phyloP scores from a whole-genome alignment of 2,329 filamentous ascomycete species.

The Achaetomium macrosporum region DNA sequence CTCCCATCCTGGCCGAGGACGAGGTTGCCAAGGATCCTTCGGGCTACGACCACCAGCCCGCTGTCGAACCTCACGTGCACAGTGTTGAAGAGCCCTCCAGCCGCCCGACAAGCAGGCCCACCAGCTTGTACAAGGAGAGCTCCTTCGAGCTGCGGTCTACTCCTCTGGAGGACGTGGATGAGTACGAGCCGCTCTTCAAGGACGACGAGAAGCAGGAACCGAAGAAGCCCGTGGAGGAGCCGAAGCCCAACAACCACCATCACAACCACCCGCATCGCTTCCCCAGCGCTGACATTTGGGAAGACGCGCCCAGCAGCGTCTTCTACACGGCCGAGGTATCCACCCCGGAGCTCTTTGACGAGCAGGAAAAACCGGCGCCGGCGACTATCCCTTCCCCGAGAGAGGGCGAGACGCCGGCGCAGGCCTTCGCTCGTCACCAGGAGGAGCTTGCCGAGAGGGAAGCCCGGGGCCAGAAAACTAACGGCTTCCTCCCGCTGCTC shows the following conservation, averaged over 20 bases:
- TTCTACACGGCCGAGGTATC: constrained; percentile 76
- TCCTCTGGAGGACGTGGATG: constrained; percentile 79
- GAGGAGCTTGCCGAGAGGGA: constrained; percentile 60
- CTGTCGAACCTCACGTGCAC: constrained; percentile 65
- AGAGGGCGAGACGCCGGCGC: constrained; percentile 51
- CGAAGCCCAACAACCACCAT: constrained; percentile 36
- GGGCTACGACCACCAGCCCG: constrained; percentile 66
- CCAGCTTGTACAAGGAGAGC: constrained; percentile 54
- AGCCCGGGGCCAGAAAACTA: constrained; percentile 32
- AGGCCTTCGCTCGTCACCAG: constrained; percentile 60
- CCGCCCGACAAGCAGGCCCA: constrained; percentile 58
- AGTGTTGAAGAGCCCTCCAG: constrained; percentile 55
- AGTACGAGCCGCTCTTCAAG: constrained; percentile 92
- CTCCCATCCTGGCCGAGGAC: constrained; percentile 83
- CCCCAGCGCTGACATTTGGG: constrained; percentile 94
- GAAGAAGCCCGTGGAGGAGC: constrained; percentile 34
- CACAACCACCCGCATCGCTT: constrained; percentile 62
- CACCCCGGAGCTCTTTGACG: constrained; percentile 58
- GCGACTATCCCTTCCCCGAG: constrained; percentile 28
- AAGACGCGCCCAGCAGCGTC: constrained; percentile 84
- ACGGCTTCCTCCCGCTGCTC: constrained; percentile 52
- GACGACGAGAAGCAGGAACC: constrained; percentile 56
- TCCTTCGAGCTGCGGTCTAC: constrained; percentile 55
- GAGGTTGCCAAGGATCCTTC: constrained; percentile 72
- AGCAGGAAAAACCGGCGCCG: constrained; percentile 20